These are phyloP conservation scores for Dryadomyces quercus-mongolicae DNA, from an alignment of 2,329 filamentous ascomycete species.

Conservation along the genomic window DNA sequence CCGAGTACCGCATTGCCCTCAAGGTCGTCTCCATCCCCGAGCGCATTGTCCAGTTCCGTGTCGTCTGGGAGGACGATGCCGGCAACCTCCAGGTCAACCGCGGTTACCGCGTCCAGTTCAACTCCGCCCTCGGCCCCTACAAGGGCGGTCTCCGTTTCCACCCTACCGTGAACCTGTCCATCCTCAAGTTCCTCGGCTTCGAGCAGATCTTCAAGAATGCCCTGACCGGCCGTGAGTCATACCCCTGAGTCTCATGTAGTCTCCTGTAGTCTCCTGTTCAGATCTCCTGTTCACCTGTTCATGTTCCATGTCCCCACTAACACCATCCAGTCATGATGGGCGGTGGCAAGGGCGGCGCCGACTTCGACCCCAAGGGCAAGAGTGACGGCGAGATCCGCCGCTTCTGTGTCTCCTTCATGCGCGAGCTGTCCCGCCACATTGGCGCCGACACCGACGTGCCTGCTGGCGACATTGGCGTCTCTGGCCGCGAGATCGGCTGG, in stretches of 20 bases:
- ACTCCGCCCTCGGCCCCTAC: constrained; percentile 93
- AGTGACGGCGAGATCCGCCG: constrained; percentile 92
- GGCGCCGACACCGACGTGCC: constrained; percentile 93
- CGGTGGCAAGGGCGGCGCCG: constrained; percentile 92
- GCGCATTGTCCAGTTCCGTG: constrained; percentile 93
- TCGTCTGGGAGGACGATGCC: constrained; percentile 93
- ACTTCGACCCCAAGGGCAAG: constrained; percentile 99
- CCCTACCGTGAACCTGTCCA: constrained; percentile 68
- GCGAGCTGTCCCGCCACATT: constrained; percentile 89
- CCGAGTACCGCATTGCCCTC: constrained; percentile 87
- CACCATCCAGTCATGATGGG: constrained; percentile 91
- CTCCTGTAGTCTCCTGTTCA: too few relatives aligned
- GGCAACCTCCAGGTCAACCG: constrained; percentile 83
- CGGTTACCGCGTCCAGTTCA: constrained; percentile 96
- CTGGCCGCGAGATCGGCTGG: constrained; percentile 83
- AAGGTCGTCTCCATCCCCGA: constrained; percentile 82
- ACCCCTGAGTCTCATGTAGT: too few relatives aligned
- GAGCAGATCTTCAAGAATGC: constrained; percentile 99
- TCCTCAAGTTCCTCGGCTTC: constrained; percentile 95
- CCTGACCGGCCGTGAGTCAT: constrained; percentile 75
- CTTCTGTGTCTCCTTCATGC: constrained; percentile 96
- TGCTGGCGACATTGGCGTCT: constrained; percentile 92
- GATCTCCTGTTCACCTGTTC: too few relatives aligned
- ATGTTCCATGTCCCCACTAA: too few relatives aligned
- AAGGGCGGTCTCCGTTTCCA: constrained; percentile 96